These are phyloP conservation scores for Omphalotus guepiniiformis DNA, from an alignment of 768 basidiomycete genomes.

Conservation along the genomic window DNA sequence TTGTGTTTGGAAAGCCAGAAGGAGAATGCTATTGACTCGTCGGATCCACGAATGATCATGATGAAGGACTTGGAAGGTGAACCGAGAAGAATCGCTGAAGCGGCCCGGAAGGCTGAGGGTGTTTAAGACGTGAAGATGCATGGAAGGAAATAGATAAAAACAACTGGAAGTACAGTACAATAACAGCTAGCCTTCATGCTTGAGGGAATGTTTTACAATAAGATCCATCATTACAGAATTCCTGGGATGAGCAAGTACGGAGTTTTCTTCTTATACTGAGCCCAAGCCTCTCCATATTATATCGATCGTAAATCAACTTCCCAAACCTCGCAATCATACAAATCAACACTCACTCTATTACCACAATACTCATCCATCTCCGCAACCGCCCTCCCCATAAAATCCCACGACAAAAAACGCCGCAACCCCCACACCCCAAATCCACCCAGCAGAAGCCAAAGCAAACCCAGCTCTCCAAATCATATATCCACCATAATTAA, in stretches of 20 bases:
- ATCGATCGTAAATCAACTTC: not conserved
- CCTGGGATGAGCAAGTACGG: constrained; percentile 3
- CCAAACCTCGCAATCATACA: too few relatives aligned
- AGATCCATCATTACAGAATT: constrained; percentile 3
- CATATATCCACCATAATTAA: constrained; percentile 21
- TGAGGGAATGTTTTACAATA: too few relatives aligned
- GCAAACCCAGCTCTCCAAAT: constrained; percentile 21
- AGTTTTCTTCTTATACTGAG: not conserved
- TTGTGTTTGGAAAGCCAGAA: too few relatives aligned
- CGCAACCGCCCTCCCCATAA: not conserved
- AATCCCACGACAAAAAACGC: not conserved
- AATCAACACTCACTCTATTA: not conserved
- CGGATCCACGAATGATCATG: too few relatives aligned
- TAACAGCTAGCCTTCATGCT: too few relatives aligned
- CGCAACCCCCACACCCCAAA: not conserved
- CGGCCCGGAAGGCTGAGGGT: too few relatives aligned
- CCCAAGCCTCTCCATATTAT: not conserved
- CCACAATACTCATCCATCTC: constrained; percentile 5
- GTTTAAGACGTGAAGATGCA: too few relatives aligned
- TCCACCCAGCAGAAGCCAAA: constrained; percentile 10
- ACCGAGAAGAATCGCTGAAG: too few relatives aligned
- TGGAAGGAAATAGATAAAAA: too few relatives aligned
- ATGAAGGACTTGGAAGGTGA: too few relatives aligned
- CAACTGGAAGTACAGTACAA: too few relatives aligned
- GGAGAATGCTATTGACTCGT: too few relatives aligned